Conservation (phyloP, 1,139 yeast genomes). For the Kluyveromyces sp. region DNA sequence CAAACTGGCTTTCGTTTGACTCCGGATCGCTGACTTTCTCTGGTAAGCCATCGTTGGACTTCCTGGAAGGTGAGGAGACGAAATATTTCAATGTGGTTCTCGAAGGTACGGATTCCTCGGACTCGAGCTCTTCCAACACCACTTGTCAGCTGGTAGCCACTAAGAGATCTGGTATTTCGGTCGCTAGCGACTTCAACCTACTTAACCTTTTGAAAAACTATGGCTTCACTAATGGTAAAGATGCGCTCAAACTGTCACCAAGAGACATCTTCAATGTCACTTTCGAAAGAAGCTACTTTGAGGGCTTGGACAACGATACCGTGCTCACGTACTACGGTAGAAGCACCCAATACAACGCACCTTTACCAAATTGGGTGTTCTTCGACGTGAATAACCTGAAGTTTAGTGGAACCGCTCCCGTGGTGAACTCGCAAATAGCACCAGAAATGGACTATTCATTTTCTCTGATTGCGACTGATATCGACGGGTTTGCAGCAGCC, state of each 20-base stretch:
- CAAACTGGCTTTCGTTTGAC: conserved; percentile 76
- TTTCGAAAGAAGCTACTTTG: conserved; percentile 54
- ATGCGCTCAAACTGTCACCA: conserved; percentile 68
- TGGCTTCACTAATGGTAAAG: conserved; percentile 65
- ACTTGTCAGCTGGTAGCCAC: conserved; percentile 56
- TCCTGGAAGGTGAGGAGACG: conserved; percentile 35
- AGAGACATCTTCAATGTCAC: conserved; percentile 55
- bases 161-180: conserved; percentile 41
- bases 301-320: conserved; percentile 22
- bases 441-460: conserved; percentile 75
- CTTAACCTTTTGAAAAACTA: conserved; percentile 44
- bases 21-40: conserved; percentile 47
- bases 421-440: conserved; percentile 76
- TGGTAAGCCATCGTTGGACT: conserved; percentile 57
- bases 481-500: conserved; percentile 66
- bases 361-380: conserved; percentile 82
- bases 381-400: conserved; percentile 56
- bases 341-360: conserved; percentile 61
- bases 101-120: conserved; percentile 55
- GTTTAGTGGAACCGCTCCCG: conserved; percentile 86
- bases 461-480: conserved; percentile 71
- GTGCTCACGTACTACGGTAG: conserved; percentile 77
- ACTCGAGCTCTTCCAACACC: conserved; percentile 37
- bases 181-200: conserved; percentile 34
- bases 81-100: conserved; percentile 37